Conservation (phyloP, 768 basidiomycete genomes). For the Gymnopilus dilepis region DNA sequence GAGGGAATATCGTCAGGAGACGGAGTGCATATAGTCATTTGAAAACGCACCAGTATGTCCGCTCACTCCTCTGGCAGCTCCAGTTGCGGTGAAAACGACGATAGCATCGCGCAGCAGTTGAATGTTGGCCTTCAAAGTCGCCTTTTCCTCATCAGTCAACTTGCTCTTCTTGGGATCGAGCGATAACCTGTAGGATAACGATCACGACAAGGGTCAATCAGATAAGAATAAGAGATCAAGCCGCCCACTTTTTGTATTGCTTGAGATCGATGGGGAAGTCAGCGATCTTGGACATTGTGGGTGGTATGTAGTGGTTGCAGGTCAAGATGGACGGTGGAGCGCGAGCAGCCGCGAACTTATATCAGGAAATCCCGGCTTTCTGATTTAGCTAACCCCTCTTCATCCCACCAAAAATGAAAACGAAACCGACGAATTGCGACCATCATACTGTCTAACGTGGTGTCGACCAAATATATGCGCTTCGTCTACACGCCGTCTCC, state of each 20-base stretch:
- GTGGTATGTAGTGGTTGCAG: conserved; percentile 27
- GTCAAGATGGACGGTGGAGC: conserved; percentile 11
- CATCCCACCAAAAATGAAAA: neutral
- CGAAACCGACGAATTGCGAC: neutral
- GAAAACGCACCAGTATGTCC: conserved; percentile 73
- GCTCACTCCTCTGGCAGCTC: conserved; percentile 83
- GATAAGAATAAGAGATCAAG: neutral
- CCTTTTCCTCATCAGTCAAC: conserved; percentile 67
- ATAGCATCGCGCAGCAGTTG: conserved; percentile 85
- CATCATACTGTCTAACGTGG: conserved; percentile 1
- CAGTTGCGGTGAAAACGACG: conserved; percentile 85
- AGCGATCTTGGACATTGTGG: conserved; percentile 25
- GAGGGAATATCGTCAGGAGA: conserved; percentile 8
- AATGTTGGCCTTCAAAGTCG: conserved; percentile 68
- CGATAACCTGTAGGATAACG: conserved; percentile 51
- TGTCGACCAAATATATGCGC: neutral
- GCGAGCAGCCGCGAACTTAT: neutral
- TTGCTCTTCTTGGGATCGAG: conserved; percentile 73
- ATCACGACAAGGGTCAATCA: conserved; percentile 7
- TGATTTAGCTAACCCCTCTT: neutral
- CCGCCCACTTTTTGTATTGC: conserved; percentile 68
- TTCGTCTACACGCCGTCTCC: neutral
- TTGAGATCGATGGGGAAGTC: conserved; percentile 81
- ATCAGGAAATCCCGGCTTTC: neutral
- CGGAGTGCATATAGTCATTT: conserved; percentile 8